phyloP scores from a whole-genome alignment of 2,329 filamentous ascomycete genomes.

The Neofusicoccum laricinum region DNA sequence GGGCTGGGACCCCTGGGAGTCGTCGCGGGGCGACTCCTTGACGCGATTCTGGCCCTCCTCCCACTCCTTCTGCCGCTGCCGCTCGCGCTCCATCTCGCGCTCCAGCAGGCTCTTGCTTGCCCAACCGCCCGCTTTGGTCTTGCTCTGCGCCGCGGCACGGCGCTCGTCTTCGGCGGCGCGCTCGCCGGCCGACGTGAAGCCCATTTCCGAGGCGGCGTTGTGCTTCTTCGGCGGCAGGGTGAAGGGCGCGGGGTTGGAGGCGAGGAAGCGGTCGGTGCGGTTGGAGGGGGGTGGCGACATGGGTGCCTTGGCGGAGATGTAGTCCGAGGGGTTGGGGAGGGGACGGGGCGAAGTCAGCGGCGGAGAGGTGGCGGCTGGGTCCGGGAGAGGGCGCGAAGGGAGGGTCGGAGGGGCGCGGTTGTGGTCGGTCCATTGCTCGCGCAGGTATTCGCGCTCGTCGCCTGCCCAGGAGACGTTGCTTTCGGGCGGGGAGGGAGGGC shows the following conservation, averaged over 20 bases:
- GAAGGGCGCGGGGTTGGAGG: constrained; percentile 53
- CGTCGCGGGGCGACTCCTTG: constrained; percentile 52
- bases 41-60: constrained; percentile 69
- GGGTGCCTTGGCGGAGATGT: constrained; percentile 20
- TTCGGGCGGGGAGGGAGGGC: constrained; percentile 43
- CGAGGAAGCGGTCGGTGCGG: constrained; percentile 59
- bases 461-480: constrained; percentile 63
- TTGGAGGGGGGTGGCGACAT: constrained; percentile 32
- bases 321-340: constrained; percentile 30
- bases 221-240: constrained; percentile 50
- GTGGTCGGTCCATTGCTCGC: constrained; percentile 53
- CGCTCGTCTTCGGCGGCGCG: constrained; percentile 53
- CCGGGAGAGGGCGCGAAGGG: constrained; percentile 50
- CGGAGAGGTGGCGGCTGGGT: constrained; percentile 22
- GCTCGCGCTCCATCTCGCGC: constrained; percentile 76
- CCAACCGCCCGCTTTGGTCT: constrained; percentile 62
- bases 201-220: constrained; percentile 53
- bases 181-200: constrained; percentile 44
- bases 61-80: constrained; percentile 75
- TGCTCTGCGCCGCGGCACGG: constrained; percentile 56
- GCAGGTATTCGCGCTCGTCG: constrained; percentile 62
- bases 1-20: constrained; percentile 62
- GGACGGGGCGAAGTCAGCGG: constrained; percentile 23
- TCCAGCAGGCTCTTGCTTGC: constrained; percentile 70
- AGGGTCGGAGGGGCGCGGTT: constrained; percentile 29